Base-by-base conservation (phyloP, 2,329 filamentous ascomycete genomes). In the Hyphodiscus sp. region DNA sequence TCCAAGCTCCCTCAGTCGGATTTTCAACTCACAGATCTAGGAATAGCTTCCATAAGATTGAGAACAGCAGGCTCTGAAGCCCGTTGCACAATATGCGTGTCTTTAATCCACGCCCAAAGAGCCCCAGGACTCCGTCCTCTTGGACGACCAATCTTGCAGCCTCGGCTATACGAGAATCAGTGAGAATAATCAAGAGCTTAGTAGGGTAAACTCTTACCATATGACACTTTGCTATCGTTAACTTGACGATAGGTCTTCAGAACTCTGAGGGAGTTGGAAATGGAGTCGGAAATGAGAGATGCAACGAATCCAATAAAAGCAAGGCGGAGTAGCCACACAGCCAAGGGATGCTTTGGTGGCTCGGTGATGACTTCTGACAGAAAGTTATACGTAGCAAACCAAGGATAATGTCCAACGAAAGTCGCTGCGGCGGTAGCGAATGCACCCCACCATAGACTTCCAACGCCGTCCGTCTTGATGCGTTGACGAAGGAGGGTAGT, bases 181-280 rank as follows among this genome's bases (percentile, higher is more conserved):
- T 30, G 41, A 46, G 48, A 19, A 9, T 10, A 23, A 13, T 8
- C 20, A 7, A 13, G 15, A 2, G 1, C 15, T 6, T 1, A 16
- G 8, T 4, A 11, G 16, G 7, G 8, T 9, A 7, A 4, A 9
- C 0, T 38, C 66, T 63, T 64, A 76, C 74, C 55, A 42, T 77
- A 77, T 2, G 74, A 75, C 1, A 77, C 68, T 45, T 74, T 67
- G 3, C 68, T 73, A 18, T 76, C 73, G 49, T 77, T 76, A 54
- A 76, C 74, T 56, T 77, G 74, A 1, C 74, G 73, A 52, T 76
- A 77, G 0, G 74, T 77, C 62, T 77, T 77, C 5, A 77, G 69
- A 0, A 77, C 74, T 23, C 74, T 63, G 44, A 77, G 47, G 0
- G 74, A 76, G 58, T 77, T 77, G 1, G 74, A 76, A 2, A 76